phyloP scores from a whole-genome alignment of 2,329 filamentous ascomycete species.

The Phialophora verrucosa region DNA sequence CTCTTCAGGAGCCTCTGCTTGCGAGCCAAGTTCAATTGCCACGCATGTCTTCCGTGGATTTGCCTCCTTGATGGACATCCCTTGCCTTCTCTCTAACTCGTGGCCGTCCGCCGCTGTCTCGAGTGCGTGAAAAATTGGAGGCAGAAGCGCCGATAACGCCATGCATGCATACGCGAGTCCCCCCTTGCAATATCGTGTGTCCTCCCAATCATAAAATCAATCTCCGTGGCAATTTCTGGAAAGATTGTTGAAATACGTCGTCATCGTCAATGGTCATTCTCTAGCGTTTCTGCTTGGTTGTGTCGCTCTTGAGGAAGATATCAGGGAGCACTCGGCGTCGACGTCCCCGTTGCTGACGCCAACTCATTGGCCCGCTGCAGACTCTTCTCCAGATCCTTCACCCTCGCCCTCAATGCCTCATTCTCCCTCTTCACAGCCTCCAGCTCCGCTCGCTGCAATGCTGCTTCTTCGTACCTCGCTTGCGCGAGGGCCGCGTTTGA shows the following conservation, averaged over 20 bases:
- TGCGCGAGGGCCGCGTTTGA: conserved; percentile 42
- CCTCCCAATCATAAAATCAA: not conserved
- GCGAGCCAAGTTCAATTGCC: not conserved
- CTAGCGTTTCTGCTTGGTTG: not conserved
- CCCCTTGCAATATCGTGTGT: not conserved
- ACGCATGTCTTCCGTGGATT: not conserved
- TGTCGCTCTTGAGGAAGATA: not conserved
- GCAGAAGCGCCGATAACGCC: not conserved
- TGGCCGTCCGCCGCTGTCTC: not conserved
- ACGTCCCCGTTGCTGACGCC: not conserved
- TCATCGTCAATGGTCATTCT: not conserved
- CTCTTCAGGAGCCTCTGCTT: not conserved
- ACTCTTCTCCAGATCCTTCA: conserved; percentile 51
- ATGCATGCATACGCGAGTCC: not conserved
- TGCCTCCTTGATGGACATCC: not conserved
- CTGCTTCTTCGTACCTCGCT: conserved; percentile 51
- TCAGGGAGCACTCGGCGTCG: conserved; percentile 8
- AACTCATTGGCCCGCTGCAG: conserved; percentile 31
- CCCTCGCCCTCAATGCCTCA: conserved; percentile 51
- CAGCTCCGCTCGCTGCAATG: conserved; percentile 51
- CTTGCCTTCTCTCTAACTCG: not conserved
- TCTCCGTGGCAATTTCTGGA: not conserved
- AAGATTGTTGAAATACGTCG: not conserved
- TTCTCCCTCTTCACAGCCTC: conserved; percentile 55
- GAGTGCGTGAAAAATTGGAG: not conserved